Evolutionary conservation across 495 filamentous ascomycete species (phyloP).

Genomic region (Aspergillus asperescens): DNA sequence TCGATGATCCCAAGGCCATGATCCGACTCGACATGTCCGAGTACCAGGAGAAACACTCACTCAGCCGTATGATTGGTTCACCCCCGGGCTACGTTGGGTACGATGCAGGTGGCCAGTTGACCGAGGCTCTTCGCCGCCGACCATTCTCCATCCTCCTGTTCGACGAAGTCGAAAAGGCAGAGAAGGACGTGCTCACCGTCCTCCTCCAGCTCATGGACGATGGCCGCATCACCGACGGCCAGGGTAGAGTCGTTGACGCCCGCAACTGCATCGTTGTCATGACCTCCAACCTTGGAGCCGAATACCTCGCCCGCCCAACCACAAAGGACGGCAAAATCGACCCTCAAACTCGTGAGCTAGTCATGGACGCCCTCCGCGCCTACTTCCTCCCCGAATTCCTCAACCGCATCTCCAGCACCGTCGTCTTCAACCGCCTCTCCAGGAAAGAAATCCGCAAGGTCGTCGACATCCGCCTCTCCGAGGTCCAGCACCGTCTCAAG

Average conservation of each 20-base stretch:
- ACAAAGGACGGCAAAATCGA: slow-evolving; percentile 81
- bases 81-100: slow-evolving; percentile 97
- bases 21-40: slow-evolving; percentile 99
- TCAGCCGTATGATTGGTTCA: slow-evolving; percentile 96
- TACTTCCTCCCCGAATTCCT: slow-evolving; percentile 98
- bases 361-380: slow-evolving; percentile 80
- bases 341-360: slow-evolving; percentile 75
- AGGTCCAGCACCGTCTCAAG: slow-evolving; percentile 84
- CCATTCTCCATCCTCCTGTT: slow-evolving; percentile 98
- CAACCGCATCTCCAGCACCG: slow-evolving; percentile 88
- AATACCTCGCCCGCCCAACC: slow-evolving; percentile 77
- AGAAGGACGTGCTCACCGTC: slow-evolving; percentile 95
- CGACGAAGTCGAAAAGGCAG: slow-evolving; percentile 97
- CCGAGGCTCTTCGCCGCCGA: slow-evolving; percentile 83
- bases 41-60: slow-evolving; percentile 94
- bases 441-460: slow-evolving; percentile 86
- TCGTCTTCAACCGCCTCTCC: slow-evolving; percentile 98
- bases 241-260: slow-evolving; percentile 89
- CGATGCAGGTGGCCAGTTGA: slow-evolving; percentile 92
- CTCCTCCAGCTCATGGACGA: slow-evolving; percentile 98
- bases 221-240: slow-evolving; percentile 95
- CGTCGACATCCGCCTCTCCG: slow-evolving; percentile 80
- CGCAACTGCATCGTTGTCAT: slow-evolving; percentile 98
- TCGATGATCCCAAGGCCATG: slow-evolving; percentile 96
- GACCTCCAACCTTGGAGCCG: slow-evolving; percentile 95